Evolutionary conservation across 345 rosid genomes (phyloP).

Genomic region (Excoecaria cochinchinensis): DNA sequence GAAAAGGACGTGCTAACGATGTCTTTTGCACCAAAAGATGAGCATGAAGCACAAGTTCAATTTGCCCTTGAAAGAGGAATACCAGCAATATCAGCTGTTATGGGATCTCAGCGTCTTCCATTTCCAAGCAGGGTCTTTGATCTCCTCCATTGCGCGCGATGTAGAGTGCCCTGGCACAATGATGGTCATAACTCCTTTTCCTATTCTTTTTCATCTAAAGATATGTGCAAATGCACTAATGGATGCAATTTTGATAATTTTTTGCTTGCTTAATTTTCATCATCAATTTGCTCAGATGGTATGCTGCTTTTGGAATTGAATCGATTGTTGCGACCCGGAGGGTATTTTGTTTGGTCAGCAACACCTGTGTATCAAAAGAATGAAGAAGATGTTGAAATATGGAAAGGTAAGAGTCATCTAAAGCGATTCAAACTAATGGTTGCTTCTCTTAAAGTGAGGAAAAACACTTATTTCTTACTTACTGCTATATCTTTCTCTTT

Average conservation of each 20-base stretch:
- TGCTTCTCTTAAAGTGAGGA: background rate
- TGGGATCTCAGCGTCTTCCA: conserved; percentile 88
- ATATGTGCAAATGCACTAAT: no score
- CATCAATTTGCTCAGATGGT: conserved; percentile 48
- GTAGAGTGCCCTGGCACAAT: conserved; percentile 93
- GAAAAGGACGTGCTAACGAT: conserved; percentile 85
- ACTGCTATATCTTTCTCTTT: conserved; percentile 1
- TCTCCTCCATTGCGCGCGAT: conserved; percentile 85
- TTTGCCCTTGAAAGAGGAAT: conserved; percentile 95
- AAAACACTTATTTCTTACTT: background rate
- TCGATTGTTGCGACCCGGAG: conserved; percentile 83
- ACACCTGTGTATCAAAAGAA: conserved; percentile 83
- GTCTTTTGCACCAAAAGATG: conserved; percentile 98
- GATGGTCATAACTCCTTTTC: conserved; percentile 40
- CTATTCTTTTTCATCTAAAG: background rate
- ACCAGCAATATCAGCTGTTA: conserved; percentile 93
- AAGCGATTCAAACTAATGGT: background rate
- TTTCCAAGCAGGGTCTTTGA: conserved; percentile 92
- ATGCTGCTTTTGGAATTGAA: conserved; percentile 80
- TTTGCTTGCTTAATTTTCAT: no score
- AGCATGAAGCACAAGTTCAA: conserved; percentile 96
- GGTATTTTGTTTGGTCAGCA: conserved; percentile 93
- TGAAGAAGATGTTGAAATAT: conserved; percentile 67
- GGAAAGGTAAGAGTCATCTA: conserved; percentile 59
- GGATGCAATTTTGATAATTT: no score